These are phyloP conservation scores for Roridomyces roridus DNA, from an alignment of 768 basidiomycete genomes.

Conservation along the genomic window DNA sequence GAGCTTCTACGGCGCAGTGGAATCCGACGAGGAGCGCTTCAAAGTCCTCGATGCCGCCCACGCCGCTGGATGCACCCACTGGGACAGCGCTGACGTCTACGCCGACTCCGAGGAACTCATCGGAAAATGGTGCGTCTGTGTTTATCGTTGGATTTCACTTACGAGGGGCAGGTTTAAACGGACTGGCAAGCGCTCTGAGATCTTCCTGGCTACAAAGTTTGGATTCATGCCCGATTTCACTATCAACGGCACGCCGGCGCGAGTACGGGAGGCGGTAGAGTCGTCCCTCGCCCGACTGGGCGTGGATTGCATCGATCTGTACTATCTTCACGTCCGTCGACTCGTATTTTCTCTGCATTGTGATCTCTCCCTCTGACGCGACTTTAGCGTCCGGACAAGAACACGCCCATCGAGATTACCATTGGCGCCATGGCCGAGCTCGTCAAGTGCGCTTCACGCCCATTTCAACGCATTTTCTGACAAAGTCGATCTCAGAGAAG, in stretches of 20 bases:
- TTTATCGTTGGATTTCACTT: not conserved
- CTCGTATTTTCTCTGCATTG: not conserved
- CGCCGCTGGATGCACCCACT: slow-evolving; percentile 47
- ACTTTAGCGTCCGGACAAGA: no score
- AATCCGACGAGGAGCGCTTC: slow-evolving; percentile 56
- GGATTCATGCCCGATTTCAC: slow-evolving; percentile 27
- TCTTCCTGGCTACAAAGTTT: slow-evolving; percentile 68
- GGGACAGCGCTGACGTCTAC: slow-evolving; percentile 41
- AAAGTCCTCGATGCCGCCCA: slow-evolving; percentile 53
- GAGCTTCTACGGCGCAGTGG: slow-evolving; percentile 44
- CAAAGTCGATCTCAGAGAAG: no score
- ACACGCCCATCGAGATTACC: no score
- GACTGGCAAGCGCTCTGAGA: slow-evolving; percentile 55
- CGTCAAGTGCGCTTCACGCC: no score
- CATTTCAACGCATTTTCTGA: no score
- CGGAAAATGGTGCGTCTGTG: slow-evolving; percentile 25
- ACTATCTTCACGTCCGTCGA: slow-evolving; percentile 50
- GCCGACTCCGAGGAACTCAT: not conserved
- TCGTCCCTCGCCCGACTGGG: slow-evolving; percentile 49
- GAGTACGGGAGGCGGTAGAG: slow-evolving; percentile 43
- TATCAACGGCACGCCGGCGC: slow-evolving; percentile 40
- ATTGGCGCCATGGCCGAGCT: no score
- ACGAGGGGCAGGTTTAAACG: slow-evolving; percentile 48
- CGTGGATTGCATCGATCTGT: slow-evolving; percentile 50
- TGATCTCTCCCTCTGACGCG: not conserved